Base-by-base conservation (phyloP, 2,329 filamentous ascomycete species). In the Fusarium agapanthi region DNA sequence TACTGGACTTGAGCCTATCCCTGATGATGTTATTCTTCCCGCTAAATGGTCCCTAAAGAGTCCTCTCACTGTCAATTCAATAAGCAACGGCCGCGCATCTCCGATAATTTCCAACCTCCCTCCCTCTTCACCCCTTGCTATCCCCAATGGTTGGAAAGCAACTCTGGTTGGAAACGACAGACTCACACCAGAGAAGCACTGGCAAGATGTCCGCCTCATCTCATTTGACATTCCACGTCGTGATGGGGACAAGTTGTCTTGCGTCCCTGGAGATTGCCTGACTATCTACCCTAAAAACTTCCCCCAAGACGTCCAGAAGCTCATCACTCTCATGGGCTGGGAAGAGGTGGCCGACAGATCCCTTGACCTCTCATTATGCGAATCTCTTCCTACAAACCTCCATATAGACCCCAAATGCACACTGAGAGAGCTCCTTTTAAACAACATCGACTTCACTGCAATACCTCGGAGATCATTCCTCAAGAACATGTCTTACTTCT, bases 141-240 rank as follows among this genome's bases (percentile, higher is more conserved):
- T 94, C 18, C 87, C 89, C 1, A 82, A 84, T 45, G 84, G 88
- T 5, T 84, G 89, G 71, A 81, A 80, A 0, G 92, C 91, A 14
- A 87, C 81, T 0, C 79, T 99, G 2, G 77, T 85, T 2, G 80
- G 82, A n/a, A 97, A 97, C 78, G 81, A 85, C 24, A 89, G 95
- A 22, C 81, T 97, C 11, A 99, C 96, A 0, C 91, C 95, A 0
- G 54, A 80, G 3, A 84, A 85, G 4, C 96, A 99, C 82, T 98
- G 94, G 91, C 96, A 99, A 84, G 96, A 99, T 83, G 95, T 98
- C 48, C 92, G 96, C 1, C 89, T 93, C 58, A 82, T 98, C n/a
- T 87, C 85, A 4, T 85, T 98, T 20, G 85, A 84, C 14, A 75
- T 89, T 79, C 16, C 81, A 51, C 67, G 62, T 28, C 38, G 50